These are phyloP conservation scores for Tolypocladium paradoxum DNA, from an alignment of 2,329 filamentous ascomycete species.

Conservation along the genomic window DNA sequence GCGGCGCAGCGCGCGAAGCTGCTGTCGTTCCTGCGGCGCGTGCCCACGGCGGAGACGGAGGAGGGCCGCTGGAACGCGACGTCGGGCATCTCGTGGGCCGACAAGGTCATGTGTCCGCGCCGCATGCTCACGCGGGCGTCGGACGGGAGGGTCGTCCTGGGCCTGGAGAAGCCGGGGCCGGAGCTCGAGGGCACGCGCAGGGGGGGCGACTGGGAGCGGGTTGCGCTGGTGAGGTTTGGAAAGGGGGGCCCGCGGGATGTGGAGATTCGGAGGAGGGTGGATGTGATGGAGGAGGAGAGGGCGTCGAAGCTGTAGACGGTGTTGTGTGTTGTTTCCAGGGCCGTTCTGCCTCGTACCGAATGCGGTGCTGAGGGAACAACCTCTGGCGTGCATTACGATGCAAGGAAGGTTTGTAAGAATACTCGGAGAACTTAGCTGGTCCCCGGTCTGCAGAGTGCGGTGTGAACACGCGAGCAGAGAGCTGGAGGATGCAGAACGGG, in stretches of 20 bases:
- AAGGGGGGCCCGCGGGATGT: slow-evolving; percentile 41
- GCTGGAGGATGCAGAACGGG: neutral
- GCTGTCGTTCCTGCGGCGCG: slow-evolving; percentile 37
- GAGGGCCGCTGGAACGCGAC: slow-evolving; percentile 29
- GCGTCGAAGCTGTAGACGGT: neutral
- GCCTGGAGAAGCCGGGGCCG: slow-evolving; percentile 44
- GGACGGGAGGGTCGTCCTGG: slow-evolving; percentile 40
- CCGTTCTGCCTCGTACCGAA: neutral
- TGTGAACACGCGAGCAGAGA: neutral
- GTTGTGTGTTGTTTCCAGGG: neutral
- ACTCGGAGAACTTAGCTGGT: neutral
- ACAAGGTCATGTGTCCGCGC: slow-evolving; percentile 51
- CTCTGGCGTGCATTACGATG: too few species aligned
- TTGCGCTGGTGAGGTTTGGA: slow-evolving; percentile 44
- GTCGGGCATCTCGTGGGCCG: slow-evolving; percentile 40
- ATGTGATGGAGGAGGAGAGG: slow-evolving; percentile 37
- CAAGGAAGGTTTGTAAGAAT: neutral
- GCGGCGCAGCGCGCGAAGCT: slow-evolving; percentile 40
- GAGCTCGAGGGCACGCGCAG: slow-evolving; percentile 38
- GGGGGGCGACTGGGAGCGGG: slow-evolving; percentile 47
- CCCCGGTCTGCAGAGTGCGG: neutral
- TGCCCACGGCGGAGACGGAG: slow-evolving; percentile 30
- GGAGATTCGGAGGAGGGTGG: slow-evolving; percentile 38
- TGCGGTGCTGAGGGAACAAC: neutral
- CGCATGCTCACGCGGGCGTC: slow-evolving; percentile 31